These are phyloP conservation scores for Ustilaginoidea virens DNA, from an alignment of 2,329 filamentous ascomycete species.

Conservation along the genomic window DNA sequence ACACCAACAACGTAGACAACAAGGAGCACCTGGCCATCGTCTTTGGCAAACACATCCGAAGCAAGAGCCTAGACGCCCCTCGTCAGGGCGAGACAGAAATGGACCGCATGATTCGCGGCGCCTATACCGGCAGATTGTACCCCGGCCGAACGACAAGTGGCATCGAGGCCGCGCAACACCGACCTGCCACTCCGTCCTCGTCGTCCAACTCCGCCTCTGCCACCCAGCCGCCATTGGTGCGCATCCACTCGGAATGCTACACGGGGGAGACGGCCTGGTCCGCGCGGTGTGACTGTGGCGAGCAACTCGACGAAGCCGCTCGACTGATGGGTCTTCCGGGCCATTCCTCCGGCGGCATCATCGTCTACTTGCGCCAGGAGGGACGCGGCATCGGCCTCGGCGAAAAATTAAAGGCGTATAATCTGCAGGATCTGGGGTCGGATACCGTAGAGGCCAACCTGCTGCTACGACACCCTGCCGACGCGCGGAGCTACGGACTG, in stretches of 20 bases:
- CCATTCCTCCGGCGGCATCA: constrained; percentile 60
- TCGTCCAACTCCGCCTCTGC: no score
- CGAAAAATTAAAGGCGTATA: constrained; percentile 96
- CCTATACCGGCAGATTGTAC: constrained; percentile 76
- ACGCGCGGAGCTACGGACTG: constrained; percentile 89
- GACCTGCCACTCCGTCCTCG: constrained; percentile 1
- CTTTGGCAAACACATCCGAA: constrained; percentile 75
- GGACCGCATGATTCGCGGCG: constrained; percentile 86
- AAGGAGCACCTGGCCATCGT: constrained; percentile 98
- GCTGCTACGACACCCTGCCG: constrained; percentile 77
- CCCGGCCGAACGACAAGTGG: constrained; percentile 71
- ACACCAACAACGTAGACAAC: constrained; percentile 80
- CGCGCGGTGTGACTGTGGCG: constrained; percentile 90
- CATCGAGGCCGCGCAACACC: constrained; percentile 12
- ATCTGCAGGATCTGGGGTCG: constrained; percentile 89
- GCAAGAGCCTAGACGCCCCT: constrained; percentile 53
- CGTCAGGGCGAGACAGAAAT: constrained; percentile 68
- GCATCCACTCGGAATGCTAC: constrained; percentile 97
- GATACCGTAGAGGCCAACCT: constrained; percentile 96
- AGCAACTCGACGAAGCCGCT: constrained; percentile 93
- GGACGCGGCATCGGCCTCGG: constrained; percentile 87
- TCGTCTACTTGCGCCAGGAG: constrained; percentile 91
- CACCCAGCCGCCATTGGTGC: constrained; percentile 54
- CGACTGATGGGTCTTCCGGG: constrained; percentile 70
- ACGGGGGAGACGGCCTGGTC: constrained; percentile 98